Conservation (phyloP, 805 yeast genomes). For the Teunomyces barrocoloradensis region DNA sequence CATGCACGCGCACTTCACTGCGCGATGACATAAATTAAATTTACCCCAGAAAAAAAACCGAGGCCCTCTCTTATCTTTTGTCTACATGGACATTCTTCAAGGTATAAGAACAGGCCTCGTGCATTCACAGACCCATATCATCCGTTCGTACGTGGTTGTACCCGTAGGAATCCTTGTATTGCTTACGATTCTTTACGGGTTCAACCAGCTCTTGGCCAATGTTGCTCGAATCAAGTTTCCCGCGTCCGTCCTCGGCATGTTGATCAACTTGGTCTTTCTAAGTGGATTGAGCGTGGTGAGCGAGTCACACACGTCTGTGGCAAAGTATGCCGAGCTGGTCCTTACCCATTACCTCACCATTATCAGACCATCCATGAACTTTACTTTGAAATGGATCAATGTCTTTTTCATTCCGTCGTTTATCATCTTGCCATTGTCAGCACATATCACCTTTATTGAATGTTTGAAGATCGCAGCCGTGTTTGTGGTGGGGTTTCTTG, state of each 20-base stretch:
- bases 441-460: slow-evolving; percentile 63
- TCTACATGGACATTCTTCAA: background rate
- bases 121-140: slow-evolving; percentile 31
- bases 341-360: slow-evolving; percentile 31
- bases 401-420: slow-evolving; percentile 77
- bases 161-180: slow-evolving; percentile 49
- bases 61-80: background rate
- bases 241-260: slow-evolving; percentile 69
- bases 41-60: background rate
- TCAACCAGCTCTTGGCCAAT: slow-evolving; percentile 45
- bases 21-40: background rate
- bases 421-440: slow-evolving; percentile 64
- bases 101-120: slow-evolving; percentile 31
- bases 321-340: slow-evolving; percentile 18
- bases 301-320: slow-evolving; percentile 12
- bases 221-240: slow-evolving; percentile 57
- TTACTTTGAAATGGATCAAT: slow-evolving; percentile 73
- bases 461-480: slow-evolving; percentile 74
- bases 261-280: slow-evolving; percentile 50
- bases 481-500: slow-evolving; percentile 61
- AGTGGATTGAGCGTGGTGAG: slow-evolving; percentile 31
- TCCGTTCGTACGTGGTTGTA: slow-evolving; percentile 45
- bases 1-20: background rate
- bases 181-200: slow-evolving; percentile 50
- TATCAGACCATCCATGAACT: slow-evolving; percentile 64